Evolutionary conservation across 495 filamentous ascomycete genomes (phyloP).

Genomic region (Tuber umbilicatum): DNA sequence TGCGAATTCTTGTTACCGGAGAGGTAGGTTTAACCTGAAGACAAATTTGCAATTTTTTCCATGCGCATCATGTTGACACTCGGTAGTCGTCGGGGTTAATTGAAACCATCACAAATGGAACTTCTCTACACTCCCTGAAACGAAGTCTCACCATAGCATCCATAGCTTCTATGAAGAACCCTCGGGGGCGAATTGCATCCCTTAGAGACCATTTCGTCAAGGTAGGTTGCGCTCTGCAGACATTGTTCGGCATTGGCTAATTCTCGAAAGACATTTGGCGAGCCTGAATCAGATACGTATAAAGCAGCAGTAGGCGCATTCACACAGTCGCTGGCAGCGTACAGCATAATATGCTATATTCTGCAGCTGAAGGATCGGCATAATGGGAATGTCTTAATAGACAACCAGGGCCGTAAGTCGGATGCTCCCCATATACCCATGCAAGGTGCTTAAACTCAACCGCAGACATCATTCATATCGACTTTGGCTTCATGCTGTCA

Average conservation of each 20-base stretch:
- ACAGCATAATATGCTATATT: conserved; percentile 69
- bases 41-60: conserved; percentile 1
- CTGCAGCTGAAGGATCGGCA: conserved; percentile 74
- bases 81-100: conserved; percentile 60
- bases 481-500: conserved; percentile 76
- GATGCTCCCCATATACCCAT: neutral
- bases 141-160: conserved; percentile 63
- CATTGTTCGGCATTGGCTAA: conserved; percentile 13
- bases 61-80: conserved; percentile 20
- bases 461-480: conserved; percentile 65
- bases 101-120: conserved; percentile 74
- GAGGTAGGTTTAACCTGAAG: conserved; percentile 45
- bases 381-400: conserved; percentile 72
- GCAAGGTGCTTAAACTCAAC: neutral
- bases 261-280: conserved; percentile 53
- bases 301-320: conserved; percentile 61
- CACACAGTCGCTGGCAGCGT: conserved; percentile 62
- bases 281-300: conserved; percentile 56
- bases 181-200: conserved; percentile 60
- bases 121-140: conserved; percentile 68
- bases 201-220: conserved; percentile 70
- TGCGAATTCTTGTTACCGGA: conserved; percentile 72
- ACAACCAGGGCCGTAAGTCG: conserved; percentile 57
- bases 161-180: conserved; percentile 60
- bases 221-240: conserved; percentile 17